A percentile compares a stretch with the other conserved stretches of the same genome.
phyloP scores from a whole-genome alignment of 352 stramenopile genomes.

The Pythium dissotocum region DNA sequence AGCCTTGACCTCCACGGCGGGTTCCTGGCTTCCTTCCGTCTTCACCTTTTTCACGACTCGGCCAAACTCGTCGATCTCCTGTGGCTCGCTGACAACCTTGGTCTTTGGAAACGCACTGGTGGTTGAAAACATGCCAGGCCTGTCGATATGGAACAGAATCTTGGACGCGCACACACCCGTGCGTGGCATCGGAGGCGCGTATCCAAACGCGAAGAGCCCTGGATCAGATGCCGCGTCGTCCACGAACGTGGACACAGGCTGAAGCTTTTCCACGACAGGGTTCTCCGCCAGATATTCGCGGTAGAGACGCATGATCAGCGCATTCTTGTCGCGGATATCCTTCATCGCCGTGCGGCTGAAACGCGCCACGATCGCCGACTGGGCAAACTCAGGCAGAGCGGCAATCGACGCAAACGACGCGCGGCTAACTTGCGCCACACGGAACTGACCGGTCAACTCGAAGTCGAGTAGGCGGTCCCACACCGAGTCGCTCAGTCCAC shows the following conservation, averaged over 20 bases:
- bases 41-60: slow-evolving; percentile 30
- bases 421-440: slow-evolving; percentile 71
- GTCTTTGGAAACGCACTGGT: slow-evolving; percentile 11
- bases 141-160: slow-evolving; percentile 57
- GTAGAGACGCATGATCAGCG: slow-evolving; percentile 68
- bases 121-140: slow-evolving; percentile 26
- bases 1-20: not conserved
- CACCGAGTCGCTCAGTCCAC: slow-evolving; percentile 52
- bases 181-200: slow-evolving; percentile 62
- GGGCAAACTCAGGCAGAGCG: slow-evolving; percentile 72
- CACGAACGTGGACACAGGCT: slow-evolving; percentile 48
- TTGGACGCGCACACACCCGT: slow-evolving; percentile 49
- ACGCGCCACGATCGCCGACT: slow-evolving; percentile 67
- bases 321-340: slow-evolving; percentile 78
- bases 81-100: not conserved
- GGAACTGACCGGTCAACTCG: slow-evolving; percentile 58
- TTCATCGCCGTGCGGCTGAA: slow-evolving; percentile 66
- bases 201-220: slow-evolving; percentile 68
- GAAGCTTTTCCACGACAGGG: slow-evolving; percentile 49
- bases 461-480: slow-evolving; percentile 84
- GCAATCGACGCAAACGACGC: slow-evolving; percentile 66
- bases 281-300: slow-evolving; percentile 79
- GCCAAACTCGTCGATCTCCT: slow-evolving; percentile 61
- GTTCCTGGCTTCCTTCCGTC: not conserved
- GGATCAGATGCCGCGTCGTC: slow-evolving; percentile 45